A percentile compares a stretch with the other conserved stretches of the same genome.
Conservation (phyloP, 345 rosid species). For the Atalantia buxifolia region DNA sequence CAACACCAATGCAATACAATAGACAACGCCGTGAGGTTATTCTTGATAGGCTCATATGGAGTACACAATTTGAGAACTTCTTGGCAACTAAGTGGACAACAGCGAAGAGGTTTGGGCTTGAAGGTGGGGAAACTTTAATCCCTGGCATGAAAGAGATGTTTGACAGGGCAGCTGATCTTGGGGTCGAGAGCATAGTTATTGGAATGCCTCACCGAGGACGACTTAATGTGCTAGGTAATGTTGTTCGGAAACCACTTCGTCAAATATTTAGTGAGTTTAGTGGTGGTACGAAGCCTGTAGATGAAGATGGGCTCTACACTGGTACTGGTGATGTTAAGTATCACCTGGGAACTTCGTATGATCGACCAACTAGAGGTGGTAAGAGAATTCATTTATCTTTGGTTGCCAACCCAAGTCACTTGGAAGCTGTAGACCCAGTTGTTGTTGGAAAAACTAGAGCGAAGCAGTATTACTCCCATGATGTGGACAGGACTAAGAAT, state of each 20-base stretch:
- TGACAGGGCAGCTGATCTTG: conserved; percentile 73
- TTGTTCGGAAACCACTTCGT: conserved; percentile 73
- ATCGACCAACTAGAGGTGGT: conserved; percentile 86
- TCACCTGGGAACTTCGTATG: conserved; percentile 85
- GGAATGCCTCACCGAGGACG: conserved; percentile 86
- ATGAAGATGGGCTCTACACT: conserved; percentile 77
- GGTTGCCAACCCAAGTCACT: conserved; percentile 87
- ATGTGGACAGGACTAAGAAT: conserved; percentile 59
- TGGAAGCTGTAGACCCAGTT: conserved; percentile 90
- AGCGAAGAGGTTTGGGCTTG: conserved; percentile 83
- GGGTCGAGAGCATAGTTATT: conserved; percentile 79
- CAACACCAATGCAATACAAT: conserved; percentile 65
- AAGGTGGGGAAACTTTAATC: conserved; percentile 85
- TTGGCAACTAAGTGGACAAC: conserved; percentile 84
- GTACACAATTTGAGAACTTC: conserved; percentile 83
- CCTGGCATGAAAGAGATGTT: conserved; percentile 95
- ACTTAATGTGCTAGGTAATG: conserved; percentile 74
- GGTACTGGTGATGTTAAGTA: conserved; percentile 89
- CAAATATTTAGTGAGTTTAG: conserved; percentile 82
- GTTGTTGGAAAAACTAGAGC: conserved; percentile 85
- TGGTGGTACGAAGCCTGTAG: conserved; percentile 78
- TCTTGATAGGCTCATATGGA: conserved; percentile 81
- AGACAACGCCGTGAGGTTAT: conserved; percentile 68
- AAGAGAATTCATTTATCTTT: conserved; percentile 78
- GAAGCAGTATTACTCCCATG: conserved; percentile 74